Evolutionary conservation across 2,329 filamentous ascomycete genomes (phyloP), one percentile per base, ranked within the genome.

Genomic region (Ascochyta pisi): DNA sequence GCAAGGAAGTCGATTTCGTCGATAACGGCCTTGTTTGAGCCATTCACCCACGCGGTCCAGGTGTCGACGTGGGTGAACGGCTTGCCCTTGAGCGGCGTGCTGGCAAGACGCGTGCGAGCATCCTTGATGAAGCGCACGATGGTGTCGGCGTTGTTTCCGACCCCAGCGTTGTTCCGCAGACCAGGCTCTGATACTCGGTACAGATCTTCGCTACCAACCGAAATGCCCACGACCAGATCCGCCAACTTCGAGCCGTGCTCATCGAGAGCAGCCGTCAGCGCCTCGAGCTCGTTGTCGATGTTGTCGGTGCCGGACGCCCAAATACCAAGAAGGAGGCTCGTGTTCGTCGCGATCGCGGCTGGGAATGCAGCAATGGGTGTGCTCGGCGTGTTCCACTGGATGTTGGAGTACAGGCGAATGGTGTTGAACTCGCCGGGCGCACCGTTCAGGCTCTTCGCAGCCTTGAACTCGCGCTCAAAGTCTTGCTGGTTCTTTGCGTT

Each of bases 171-270:
- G 70, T 86, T 85, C 49, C 79, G 77, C 59, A 88, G 82, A 55
- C 90, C 91, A 13, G 82, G 86, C 27, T 84, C 83, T 0, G 90
- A 91, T 77, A 70, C 66, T 9, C 91, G 89, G 83, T 95, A 95
- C 39, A 95, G 56, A 43, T 77, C 74, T 60, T 77, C 74, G 58
- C 68, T 73, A 47, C 74, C 74, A 38, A 77, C 69, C 4, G 72
- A 73, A 27, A 76, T 67, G 15, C 68, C 74, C 37, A 75, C 62
- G 16, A 76, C 67, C 47, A 75, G 66, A 51, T 73, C 64, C 23
- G 83, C 82, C 64, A 96, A 85, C 55, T 82, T 78, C 24, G 66
- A 64, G 52, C 74, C 74, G 53, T 76, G 66, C 48, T 72, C 56
- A 37, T 69, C 45, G 49, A 76, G 67, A 19, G 71, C 73, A 8